Percentiles rank a stretch among this genome's conserved stretches.
Conservation (phyloP, 495 filamentous ascomycete species). For the Hypoxylon crocopeplum region DNA sequence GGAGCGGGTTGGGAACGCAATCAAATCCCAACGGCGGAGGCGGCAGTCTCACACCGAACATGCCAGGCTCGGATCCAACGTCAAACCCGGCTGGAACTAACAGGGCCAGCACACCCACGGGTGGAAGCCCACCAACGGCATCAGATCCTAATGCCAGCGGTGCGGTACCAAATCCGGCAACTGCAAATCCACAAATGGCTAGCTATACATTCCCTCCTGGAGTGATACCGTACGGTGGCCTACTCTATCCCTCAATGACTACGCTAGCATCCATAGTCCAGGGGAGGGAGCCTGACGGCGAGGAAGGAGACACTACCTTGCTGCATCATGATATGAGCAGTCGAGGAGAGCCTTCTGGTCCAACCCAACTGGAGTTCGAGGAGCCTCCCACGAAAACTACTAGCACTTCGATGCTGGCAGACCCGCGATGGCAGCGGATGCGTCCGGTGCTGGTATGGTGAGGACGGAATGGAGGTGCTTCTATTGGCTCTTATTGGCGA, state of each 20-base stretch:
- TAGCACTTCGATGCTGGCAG: slow-evolving; percentile 11
- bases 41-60: slow-evolving; percentile 3
- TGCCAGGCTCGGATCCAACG: slow-evolving; percentile 12
- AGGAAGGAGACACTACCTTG: slow-evolving; percentile 17
- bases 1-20: slow-evolving; percentile 6
- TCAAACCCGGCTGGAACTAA: slow-evolving; percentile 2
- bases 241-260: slow-evolving; percentile 28
- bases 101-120: slow-evolving; percentile 4
- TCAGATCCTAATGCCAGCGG: slow-evolving; percentile 15
- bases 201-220: slow-evolving; percentile 31
- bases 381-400: slow-evolving; percentile 13
- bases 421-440: slow-evolving; percentile 35
- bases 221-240: slow-evolving; percentile 29
- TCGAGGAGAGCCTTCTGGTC: background rate
- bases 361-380: slow-evolving; percentile 12
- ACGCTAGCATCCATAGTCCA: slow-evolving; percentile 33
- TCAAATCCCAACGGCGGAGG: slow-evolving; percentile 3
- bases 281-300: slow-evolving; percentile 34
- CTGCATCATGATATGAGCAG: slow-evolving; percentile 10
- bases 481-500: no score
- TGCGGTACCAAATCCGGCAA: slow-evolving; percentile 1
- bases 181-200: slow-evolving; percentile 19
- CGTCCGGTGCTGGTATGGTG: slow-evolving; percentile 38
- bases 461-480: background rate
- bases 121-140: slow-evolving; percentile 20